Evolutionary conservation across 139 green algal species (phyloP), one percentile per base, ranked within the genome.

Genomic region (Chlorella vulgaris): DNA sequence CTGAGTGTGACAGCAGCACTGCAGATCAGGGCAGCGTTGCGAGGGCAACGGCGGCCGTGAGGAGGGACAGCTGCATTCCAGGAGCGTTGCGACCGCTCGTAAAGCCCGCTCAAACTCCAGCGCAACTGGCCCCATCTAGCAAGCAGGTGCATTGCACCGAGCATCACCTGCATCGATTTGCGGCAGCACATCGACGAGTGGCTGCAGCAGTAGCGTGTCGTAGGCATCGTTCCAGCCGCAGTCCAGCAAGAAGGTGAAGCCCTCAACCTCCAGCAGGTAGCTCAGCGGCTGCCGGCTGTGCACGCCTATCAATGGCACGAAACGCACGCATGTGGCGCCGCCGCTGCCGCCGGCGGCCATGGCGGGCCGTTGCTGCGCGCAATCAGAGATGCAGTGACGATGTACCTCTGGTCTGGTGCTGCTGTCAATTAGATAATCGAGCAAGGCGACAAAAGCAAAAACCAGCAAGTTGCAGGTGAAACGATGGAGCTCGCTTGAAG

Each of bases 221-320:
- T 93, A 97, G 6, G 15, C 35, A 3, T 97, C 94, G 39, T 88
- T 86, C 96, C 96, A 99, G 21, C 96, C 96, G 80, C 95, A 98
- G 69, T 99, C 96, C 7, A 99, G 76, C 81, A 99, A 78, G 26
- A 98, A 81, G 1, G 77, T 90, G 36, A 92, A 88, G 18, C 65
- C 76, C 65, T 93, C 88, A 0, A 97, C 74, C 39, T 94, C 62
- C 53, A 98, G 86, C 47, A 98, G 84, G 55, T 91, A 95, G 80
- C 88, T 92, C 5, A 97, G 84, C 24, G 93, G 89, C 7, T 87
- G 83, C 4, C 86, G 74, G 31, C 76, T 71, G 38, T 78, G 69
- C 60, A 82, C 85, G 22, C 91, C 93, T 29, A 83, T 91, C 31
- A 96, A 63, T 36, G 93, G 91, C 19, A 81, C 89, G 60, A 93